Base-by-base conservation (phyloP, 2,329 filamentous ascomycete species). In the Epichloe typhina region DNA sequence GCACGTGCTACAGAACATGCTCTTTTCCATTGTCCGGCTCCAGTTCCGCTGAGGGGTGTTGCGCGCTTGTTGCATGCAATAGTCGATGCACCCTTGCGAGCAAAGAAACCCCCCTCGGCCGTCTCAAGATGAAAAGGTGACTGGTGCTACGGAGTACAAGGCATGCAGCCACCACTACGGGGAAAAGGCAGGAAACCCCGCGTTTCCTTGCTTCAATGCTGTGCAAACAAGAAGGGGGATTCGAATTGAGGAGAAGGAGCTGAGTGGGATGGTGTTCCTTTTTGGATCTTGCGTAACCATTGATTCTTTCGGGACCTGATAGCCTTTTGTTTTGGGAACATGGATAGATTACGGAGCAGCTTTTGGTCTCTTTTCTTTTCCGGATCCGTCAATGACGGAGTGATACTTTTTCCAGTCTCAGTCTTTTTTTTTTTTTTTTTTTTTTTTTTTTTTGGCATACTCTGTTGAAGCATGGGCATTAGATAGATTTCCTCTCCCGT, bases 1-100 rank as follows among this genome's bases (percentile, higher is more conserved):
- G 62, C 82, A 85, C 58, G 82, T 84, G 47, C 61, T 84, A 64
- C 82, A 85, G 66, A 85, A 84, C 62, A 85, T 85, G 82, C 65
- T 85, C 51, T 84, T 85, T 66, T 81, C 79, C 44, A 84, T 85
- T 58, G 77, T 84, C 37, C 73, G 81, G 55, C 66, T 85, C 59
- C 74, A 78, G 55, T 84, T 85, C 44, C 52, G 40, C 36, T 54
- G 50, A 52, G 39, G n/a, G 13, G 21, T 5, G 26, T 3, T 37
- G 19, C 19, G 33, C 23, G 19, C 21, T 31, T 31, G 1, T 47
- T 39, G 17, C 17, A 33, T 21, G 38, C 6, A 21, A 4, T n/a
- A 5, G 39, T 15, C 13, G 8, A 47, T n/a, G 45, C 8, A 26
- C 13, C 3, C 36, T 38, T 21, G 6, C 19, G 21, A 42, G n/a